Conservation (phyloP, 2,329 filamentous ascomycete genomes). For the Aspergillus fischeri region DNA sequence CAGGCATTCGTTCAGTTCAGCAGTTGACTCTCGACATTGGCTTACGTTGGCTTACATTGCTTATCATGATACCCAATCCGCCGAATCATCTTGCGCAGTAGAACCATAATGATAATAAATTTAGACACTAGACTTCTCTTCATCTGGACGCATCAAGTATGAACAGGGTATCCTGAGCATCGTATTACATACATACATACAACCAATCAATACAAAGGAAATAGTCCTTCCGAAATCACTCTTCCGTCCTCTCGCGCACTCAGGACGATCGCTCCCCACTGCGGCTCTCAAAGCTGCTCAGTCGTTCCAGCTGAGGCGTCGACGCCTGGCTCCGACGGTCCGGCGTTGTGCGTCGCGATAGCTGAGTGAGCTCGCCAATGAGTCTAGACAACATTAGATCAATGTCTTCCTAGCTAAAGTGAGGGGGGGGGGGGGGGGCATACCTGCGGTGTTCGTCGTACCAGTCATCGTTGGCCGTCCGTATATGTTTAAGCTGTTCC, state of each 20-base stretch:
- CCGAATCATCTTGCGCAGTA: not conserved
- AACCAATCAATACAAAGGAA: conserved; percentile 21
- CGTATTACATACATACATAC: conserved; percentile 23
- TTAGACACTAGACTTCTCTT: not conserved
- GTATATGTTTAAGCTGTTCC: conserved; percentile 45
- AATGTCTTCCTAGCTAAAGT: not conserved
- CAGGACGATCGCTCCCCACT: conserved; percentile 10
- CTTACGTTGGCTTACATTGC: no score
- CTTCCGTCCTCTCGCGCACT: not conserved
- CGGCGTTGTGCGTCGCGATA: conserved; percentile 29
- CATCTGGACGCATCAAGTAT: not conserved
- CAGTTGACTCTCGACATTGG: no score
- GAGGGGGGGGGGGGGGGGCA: conserved; percentile 9
- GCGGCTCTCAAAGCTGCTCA: conserved; percentile 5
- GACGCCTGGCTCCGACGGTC: conserved; percentile 25
- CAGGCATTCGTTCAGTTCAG: no score
- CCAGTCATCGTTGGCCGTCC: conserved; percentile 43
- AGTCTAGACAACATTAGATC: conserved; percentile 25
- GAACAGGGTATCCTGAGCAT: conserved; percentile 25
- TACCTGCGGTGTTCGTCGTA: conserved; percentile 42
- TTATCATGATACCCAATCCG: not conserved
- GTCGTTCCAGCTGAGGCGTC: conserved; percentile 24
- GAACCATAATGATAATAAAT: conserved; percentile 1
- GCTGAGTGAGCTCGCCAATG: conserved; percentile 34
- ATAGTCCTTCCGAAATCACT: conserved; percentile 6